A percentile compares a stretch with the other conserved stretches of the same genome.
phyloP scores from a whole-genome alignment of 345 rosid genomes.

The Angophora floribunda region DNA sequence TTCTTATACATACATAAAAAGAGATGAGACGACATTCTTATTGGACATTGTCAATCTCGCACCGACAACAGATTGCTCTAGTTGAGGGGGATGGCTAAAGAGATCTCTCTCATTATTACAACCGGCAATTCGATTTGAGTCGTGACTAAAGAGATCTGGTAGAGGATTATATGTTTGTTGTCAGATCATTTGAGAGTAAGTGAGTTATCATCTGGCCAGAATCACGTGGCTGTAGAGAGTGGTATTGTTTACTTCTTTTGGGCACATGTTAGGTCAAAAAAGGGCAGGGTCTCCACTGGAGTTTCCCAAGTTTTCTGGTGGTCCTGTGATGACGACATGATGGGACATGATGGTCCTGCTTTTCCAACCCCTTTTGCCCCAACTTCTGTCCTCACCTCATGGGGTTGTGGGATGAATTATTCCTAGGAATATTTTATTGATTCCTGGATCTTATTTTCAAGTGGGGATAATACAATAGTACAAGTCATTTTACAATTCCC shows the following conservation, averaged over 20 bases:
- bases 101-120: neutral
- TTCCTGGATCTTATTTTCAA: neutral
- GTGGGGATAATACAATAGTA: neutral
- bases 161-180: neutral
- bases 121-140: neutral
- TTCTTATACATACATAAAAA: neutral
- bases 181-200: neutral
- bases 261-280: neutral
- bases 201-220: neutral
- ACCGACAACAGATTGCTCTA: neutral
- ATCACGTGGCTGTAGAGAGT: neutral
- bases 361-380: neutral
- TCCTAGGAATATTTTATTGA: neutral
- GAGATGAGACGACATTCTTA: neutral
- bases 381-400: neutral
- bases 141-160: neutral
- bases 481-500: neutral
- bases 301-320: neutral
- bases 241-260: neutral
- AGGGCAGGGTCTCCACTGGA: neutral
- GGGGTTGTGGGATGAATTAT: neutral
- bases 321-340: neutral
- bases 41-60: neutral
- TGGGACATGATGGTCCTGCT: neutral
- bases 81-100: neutral